These are phyloP conservation scores for Trichomonas gallinae DNA, from an alignment of 208 protist genomes.

Conservation along the genomic window DNA sequence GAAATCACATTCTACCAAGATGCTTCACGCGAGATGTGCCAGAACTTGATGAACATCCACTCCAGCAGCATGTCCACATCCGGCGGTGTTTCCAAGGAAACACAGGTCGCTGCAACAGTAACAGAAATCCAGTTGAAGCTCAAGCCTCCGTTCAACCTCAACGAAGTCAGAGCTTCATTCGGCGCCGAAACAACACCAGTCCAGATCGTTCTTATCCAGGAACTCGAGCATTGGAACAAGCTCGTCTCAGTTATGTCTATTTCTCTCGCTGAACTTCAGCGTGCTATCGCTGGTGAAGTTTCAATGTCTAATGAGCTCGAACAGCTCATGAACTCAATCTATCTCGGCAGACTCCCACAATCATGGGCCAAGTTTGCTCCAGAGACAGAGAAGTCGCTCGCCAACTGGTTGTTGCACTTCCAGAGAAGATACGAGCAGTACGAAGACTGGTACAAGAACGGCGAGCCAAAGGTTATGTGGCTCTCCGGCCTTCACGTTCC, in stretches of 20 bases:
- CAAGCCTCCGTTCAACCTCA: constrained; percentile 7
- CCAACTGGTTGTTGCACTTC: constrained; percentile 80
- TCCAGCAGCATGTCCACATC: constrained; percentile 51
- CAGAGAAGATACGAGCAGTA: constrained; percentile 73
- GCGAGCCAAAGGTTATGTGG: constrained; percentile 91
- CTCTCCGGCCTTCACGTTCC: constrained; percentile 93
- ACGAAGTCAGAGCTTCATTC: constrained; percentile 5
- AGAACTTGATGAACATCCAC: constrained; percentile 81
- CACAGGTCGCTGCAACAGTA: not conserved
- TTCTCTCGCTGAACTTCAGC: constrained; percentile 24
- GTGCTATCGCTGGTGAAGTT: constrained; percentile 78
- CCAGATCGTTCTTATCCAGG: constrained; percentile 90
- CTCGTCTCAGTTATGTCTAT: not conserved
- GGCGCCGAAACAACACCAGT: constrained; percentile 49
- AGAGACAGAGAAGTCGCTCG: not conserved
- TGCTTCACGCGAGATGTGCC: constrained; percentile 71
- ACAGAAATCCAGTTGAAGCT: constrained; percentile 3
- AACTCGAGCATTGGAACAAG: constrained; percentile 84
- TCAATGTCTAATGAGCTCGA: constrained; percentile 89
- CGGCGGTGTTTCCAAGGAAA: not conserved
- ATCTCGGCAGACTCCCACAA: constrained; percentile 74
- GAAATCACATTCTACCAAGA: constrained; percentile 88
- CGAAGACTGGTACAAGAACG: constrained; percentile 67
- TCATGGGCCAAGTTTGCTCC: constrained; percentile 61
- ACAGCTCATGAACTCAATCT: constrained; percentile 65